A percentile compares a stretch with the other conserved stretches of the same genome.
These are phyloP conservation scores for Syncephalastrum racemosum DNA, from an alignment of 371 early-diverging fungal genomes.

Conservation along the genomic window DNA sequence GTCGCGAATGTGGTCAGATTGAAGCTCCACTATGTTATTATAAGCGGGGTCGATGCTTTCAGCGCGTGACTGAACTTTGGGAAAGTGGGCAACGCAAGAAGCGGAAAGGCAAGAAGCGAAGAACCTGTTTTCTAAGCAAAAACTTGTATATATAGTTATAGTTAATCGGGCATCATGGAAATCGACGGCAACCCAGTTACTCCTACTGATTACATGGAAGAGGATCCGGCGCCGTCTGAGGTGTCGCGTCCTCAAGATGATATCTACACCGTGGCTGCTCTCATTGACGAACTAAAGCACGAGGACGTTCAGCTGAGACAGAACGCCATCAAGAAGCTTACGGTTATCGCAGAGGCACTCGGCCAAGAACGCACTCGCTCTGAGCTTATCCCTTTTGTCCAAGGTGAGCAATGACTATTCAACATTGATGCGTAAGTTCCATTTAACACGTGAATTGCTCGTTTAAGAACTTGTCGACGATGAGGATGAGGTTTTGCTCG, in stretches of 20 bases:
- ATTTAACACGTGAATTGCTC: slow-evolving; percentile 7
- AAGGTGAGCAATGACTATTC: slow-evolving; percentile 61
- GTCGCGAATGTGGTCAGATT: no score
- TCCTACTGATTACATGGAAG: slow-evolving; percentile 51
- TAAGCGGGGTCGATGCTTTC: no score
- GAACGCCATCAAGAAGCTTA: slow-evolving; percentile 88
- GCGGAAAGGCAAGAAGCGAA: no score
- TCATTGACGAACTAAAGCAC: slow-evolving; percentile 97
- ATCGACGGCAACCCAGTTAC: slow-evolving; percentile 35
- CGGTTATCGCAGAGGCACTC: slow-evolving; percentile 91
- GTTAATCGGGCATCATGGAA: slow-evolving; percentile 23
- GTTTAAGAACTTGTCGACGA: slow-evolving; percentile 94
- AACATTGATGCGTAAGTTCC: slow-evolving; percentile 4
- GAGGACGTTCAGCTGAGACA: slow-evolving; percentile 92
- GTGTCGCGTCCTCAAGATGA: slow-evolving; percentile 26
- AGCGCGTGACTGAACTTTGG: no score
- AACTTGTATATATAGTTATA: not conserved
- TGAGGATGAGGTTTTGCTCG: slow-evolving; percentile 95
- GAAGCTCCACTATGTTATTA: no score
- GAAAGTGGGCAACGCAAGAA: no score
- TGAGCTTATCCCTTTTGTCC: slow-evolving; percentile 96
- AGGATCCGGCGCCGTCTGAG: slow-evolving; percentile 36
- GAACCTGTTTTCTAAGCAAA: not conserved
- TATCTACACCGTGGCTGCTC: slow-evolving; percentile 81
- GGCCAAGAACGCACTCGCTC: slow-evolving; percentile 94